phyloP scores from a whole-genome alignment of 176 grass and related monocot genomes.

The Coix lacrymajobi region DNA sequence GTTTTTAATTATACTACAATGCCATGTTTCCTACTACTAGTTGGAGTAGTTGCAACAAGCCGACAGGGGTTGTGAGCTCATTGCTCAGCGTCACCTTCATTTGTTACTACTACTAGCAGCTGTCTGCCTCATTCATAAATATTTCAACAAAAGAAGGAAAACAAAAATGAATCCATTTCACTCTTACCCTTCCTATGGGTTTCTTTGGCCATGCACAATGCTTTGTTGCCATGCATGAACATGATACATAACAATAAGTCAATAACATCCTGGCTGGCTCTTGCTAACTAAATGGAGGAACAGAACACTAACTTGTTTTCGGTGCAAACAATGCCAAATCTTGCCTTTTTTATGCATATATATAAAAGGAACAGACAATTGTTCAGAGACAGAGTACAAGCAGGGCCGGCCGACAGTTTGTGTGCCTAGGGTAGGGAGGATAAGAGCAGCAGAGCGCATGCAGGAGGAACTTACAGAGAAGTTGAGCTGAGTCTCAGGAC shows the following conservation, averaged over 20 bases:
- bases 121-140: neutral
- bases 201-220: neutral
- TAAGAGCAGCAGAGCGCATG: neutral
- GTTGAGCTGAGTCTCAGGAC: conserved; percentile 58
- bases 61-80: neutral
- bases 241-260: too few species aligned
- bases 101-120: neutral
- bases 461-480: conserved; percentile 52
- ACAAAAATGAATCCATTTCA: neutral
- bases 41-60: neutral
- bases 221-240: neutral
- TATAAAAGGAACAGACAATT: neutral
- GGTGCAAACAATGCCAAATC: neutral
- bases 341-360: neutral
- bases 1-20: neutral
- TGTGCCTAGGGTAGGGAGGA: neutral
- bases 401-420: neutral
- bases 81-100: neutral
- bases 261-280: neutral
- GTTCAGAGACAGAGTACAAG: neutral
- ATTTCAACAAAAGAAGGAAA: too few species aligned
- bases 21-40: neutral
- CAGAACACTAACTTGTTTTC: neutral
- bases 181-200: neutral
- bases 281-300: neutral